A percentile compares a stretch with the other conserved stretches of the same genome.
Conservation (phyloP, 352 stramenopile genomes). For the Salisapilia sapeloensis region DNA sequence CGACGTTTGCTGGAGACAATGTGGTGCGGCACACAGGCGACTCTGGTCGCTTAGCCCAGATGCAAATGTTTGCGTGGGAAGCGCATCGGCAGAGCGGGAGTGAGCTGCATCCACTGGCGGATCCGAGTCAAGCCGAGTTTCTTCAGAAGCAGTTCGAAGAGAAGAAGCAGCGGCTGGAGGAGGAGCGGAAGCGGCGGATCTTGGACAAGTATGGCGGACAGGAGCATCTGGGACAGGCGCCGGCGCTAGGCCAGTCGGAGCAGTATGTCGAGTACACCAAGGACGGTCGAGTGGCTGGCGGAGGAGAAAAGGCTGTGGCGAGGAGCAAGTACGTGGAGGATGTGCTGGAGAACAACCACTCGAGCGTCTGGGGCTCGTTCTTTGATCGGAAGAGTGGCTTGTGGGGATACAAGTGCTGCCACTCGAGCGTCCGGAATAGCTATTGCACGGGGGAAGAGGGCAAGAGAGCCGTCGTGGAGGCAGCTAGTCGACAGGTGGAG, state of each 20-base stretch:
- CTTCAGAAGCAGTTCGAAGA: slow-evolving; percentile 89
- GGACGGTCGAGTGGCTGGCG: slow-evolving; percentile 84
- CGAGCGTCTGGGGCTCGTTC: slow-evolving; percentile 94
- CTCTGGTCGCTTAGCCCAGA: slow-evolving; percentile 85
- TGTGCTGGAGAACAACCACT: slow-evolving; percentile 92
- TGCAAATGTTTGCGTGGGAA: slow-evolving; percentile 94
- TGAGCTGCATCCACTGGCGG: slow-evolving; percentile 91
- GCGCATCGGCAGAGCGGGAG: slow-evolving; percentile 81
- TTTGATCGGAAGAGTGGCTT: slow-evolving; percentile 87
- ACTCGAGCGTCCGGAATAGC: slow-evolving; percentile 88
- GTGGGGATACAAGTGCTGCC: slow-evolving; percentile 98
- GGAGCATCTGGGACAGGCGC: slow-evolving; percentile 82
- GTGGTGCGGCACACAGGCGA: slow-evolving; percentile 87
- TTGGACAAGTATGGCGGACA: slow-evolving; percentile 94
- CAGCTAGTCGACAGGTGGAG: slow-evolving; percentile 30
- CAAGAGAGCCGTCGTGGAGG: slow-evolving; percentile 78
- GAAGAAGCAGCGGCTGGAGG: slow-evolving; percentile 46
- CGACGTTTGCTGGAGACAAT: slow-evolving; percentile 93
- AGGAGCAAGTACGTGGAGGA: slow-evolving; percentile 98
- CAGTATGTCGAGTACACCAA: slow-evolving; percentile 86
- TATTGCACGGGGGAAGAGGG: slow-evolving; percentile 93
- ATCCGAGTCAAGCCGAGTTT: slow-evolving; percentile 93
- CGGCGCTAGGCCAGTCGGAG: slow-evolving; percentile 79
- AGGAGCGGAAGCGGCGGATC: slow-evolving; percentile 56
- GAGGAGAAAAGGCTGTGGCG: slow-evolving; percentile 53